These are phyloP conservation scores for Macrotyloma uniflorum DNA, from an alignment of 306 rosid genomes.

Conservation along the genomic window DNA sequence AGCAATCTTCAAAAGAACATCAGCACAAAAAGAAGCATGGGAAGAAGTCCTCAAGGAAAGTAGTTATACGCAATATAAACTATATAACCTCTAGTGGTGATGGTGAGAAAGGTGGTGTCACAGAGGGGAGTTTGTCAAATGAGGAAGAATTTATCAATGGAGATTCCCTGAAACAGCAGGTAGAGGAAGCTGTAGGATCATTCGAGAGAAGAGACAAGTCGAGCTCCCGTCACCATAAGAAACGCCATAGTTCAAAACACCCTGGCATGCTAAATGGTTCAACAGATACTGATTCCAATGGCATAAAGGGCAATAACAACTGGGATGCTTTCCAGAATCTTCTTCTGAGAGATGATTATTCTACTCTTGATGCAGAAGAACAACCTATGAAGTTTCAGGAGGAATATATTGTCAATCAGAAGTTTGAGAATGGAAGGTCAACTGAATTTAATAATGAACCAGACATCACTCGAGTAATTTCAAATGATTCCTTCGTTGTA, in stretches of 20 bases:
- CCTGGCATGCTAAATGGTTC: conserved; percentile 47
- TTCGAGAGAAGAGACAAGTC: conserved; percentile 79
- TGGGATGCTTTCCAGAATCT: conserved; percentile 97
- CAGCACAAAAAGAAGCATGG: conserved; percentile 59
- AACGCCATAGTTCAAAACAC: conserved; percentile 47
- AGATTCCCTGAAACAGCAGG: conserved; percentile 79
- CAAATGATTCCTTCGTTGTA: conserved; percentile 74
- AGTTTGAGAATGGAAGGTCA: conserved; percentile 51
- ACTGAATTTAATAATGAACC: conserved; percentile 46
- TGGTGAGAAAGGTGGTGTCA: conserved; percentile 64
- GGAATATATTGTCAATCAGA: conserved; percentile 48
- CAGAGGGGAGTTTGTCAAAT: conserved; percentile 70
- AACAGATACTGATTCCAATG: conserved; percentile 44
- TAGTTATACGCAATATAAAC: conserved; percentile 94
- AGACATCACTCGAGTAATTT: conserved; percentile 47
- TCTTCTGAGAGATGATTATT: conserved; percentile 76
- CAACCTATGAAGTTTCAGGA: conserved; percentile 48
- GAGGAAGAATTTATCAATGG: conserved; percentile 74
- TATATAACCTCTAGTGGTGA: conserved; percentile 88
- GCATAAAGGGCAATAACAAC: conserved; percentile 54
- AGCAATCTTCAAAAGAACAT: conserved; percentile 49
- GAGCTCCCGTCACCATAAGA: conserved; percentile 54
- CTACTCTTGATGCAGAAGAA: conserved; percentile 46
- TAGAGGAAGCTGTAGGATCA: conserved; percentile 84
- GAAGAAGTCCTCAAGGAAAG: conserved; percentile 83